Conservation (phyloP, 2,329 filamentous ascomycete species). For the Aspergillus hortae region DNA sequence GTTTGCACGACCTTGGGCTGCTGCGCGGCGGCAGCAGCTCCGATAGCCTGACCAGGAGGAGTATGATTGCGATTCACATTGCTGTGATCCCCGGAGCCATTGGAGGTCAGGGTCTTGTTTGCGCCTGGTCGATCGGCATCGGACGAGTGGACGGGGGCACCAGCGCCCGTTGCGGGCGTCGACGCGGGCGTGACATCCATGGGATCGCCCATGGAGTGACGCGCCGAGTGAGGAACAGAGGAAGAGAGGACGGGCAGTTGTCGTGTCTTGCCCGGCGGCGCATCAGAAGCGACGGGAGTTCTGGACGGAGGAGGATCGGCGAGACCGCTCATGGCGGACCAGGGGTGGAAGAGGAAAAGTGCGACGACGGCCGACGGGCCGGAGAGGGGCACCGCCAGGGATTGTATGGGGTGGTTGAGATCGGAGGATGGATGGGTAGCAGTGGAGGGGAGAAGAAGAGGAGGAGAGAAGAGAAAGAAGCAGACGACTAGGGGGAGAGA, state of each 20-base stretch:
- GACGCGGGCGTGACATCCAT: constrained; percentile 55
- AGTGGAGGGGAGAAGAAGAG: background rate
- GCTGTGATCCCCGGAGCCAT: constrained; percentile 29
- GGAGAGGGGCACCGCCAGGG: constrained; percentile 10
- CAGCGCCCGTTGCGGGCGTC: constrained; percentile 46
- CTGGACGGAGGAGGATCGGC: constrained; percentile 40
- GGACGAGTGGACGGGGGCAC: constrained; percentile 47
- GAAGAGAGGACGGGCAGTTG: constrained; percentile 52
- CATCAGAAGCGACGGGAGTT: constrained; percentile 43
- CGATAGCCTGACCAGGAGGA: constrained; percentile 31
- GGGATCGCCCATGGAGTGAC: constrained; percentile 45
- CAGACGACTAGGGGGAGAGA: constrained; percentile 14
- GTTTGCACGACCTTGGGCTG: constrained; percentile 98
- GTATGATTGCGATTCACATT: constrained; percentile 23
- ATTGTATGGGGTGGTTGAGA: background rate
- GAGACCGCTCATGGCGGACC: constrained; percentile 36
- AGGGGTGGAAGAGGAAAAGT: constrained; percentile 10
- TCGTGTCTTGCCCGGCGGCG: constrained; percentile 44
- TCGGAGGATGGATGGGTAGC: background rate
- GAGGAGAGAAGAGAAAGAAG: background rate
- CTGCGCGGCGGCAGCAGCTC: constrained; percentile 60
- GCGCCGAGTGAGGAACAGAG: constrained; percentile 37
- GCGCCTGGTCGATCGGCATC: constrained; percentile 44
- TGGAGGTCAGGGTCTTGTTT: constrained; percentile 28
- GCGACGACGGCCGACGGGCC: constrained; percentile 12